phyloP scores from a whole-genome alignment of 306 rosid genomes.

The Morella rubra region DNA sequence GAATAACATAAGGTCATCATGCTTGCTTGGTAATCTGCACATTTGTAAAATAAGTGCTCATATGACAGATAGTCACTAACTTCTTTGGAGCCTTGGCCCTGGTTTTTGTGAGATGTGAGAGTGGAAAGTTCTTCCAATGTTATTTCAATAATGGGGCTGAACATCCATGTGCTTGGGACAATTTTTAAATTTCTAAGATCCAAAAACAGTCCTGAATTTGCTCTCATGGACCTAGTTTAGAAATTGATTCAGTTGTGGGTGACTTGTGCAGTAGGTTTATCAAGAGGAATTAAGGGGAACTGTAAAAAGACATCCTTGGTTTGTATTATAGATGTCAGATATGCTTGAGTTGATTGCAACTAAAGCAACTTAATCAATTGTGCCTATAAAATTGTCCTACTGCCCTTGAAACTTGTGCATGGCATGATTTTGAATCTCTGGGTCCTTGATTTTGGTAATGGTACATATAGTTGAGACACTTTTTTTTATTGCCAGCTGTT shows the following conservation, averaged over 20 bases:
- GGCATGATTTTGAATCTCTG: neutral
- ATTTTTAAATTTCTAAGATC: neutral
- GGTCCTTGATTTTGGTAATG: neutral
- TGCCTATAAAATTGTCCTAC: neutral
- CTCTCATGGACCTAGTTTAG: neutral
- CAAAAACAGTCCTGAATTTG: neutral
- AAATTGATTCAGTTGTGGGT: neutral
- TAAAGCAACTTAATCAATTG: neutral
- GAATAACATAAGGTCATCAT: neutral
- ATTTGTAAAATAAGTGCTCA: neutral
- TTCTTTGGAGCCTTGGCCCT: neutral
- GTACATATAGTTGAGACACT: slow-evolving; percentile 14
- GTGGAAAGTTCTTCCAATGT: neutral
- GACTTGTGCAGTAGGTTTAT: neutral
- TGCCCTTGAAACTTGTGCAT: neutral
- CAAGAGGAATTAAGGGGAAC: neutral
- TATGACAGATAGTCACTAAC: neutral
- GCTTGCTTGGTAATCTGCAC: neutral
- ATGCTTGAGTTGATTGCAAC: neutral
- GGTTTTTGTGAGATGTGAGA: neutral
- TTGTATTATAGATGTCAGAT: neutral
- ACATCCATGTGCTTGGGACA: neutral
- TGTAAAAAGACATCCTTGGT: neutral
- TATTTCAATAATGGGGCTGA: neutral
- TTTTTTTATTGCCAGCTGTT: slow-evolving; percentile 58